Conservation (phyloP, 495 filamentous ascomycete species). For the Oleoguttula mirabilis region DNA sequence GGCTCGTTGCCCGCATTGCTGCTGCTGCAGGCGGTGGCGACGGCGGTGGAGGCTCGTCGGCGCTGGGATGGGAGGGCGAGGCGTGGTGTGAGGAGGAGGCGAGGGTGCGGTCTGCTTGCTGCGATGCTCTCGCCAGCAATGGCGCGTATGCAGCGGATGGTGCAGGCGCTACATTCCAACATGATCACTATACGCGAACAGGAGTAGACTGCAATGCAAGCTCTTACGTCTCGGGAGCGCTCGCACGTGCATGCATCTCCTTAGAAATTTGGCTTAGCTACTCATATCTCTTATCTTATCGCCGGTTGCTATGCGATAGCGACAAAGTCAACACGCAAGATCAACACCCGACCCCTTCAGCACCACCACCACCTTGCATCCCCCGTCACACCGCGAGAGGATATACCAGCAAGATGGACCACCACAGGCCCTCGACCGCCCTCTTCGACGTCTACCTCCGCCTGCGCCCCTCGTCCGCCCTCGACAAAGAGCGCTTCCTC, state of each 20-base stretch:
- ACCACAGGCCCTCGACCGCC: constrained; percentile 25
- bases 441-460: constrained; percentile 91
- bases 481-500: constrained; percentile 54
- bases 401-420: constrained; percentile 17
- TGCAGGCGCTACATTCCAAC: constrained; percentile 18
- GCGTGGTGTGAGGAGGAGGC: constrained; percentile 9
- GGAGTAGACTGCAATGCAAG: no score
- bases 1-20: constrained; percentile 1
- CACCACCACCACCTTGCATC: not conserved
- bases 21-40: not conserved
- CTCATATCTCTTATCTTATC: no score
- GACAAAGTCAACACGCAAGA: not conserved
- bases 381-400: no score
- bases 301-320: not conserved
- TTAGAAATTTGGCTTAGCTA: no score
- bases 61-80: not conserved
- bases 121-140: constrained; percentile 4
- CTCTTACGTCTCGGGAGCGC: no score
- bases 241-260: no score
- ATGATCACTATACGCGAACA: constrained; percentile 2
- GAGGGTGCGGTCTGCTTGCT: not conserved
- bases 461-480: constrained; percentile 55
- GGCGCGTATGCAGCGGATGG: constrained; percentile 13
- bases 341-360: not conserved
- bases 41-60: constrained; percentile 4